phyloP scores from a whole-genome alignment of 2,329 filamentous ascomycete genomes.

The Alternaria brassicicola region DNA sequence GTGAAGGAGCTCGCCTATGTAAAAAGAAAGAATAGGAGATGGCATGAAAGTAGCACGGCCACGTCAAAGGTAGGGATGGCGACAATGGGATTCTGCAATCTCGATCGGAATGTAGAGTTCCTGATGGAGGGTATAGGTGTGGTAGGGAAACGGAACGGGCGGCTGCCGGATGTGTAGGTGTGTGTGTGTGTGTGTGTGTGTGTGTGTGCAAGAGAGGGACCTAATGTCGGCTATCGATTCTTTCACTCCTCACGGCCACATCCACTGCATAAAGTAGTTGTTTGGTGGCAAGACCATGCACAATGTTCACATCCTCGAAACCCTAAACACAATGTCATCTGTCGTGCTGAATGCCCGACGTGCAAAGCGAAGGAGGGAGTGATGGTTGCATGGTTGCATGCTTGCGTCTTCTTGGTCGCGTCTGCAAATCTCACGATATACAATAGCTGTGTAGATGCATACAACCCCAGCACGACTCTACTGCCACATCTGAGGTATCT shows the following conservation, averaged over 20 bases:
- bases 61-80: neutral
- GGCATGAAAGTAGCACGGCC: neutral
- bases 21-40: neutral
- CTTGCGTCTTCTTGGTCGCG: neutral
- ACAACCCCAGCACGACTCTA: neutral
- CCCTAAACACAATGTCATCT: neutral
- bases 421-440: neutral
- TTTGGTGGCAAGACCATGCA: neutral
- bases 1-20: neutral
- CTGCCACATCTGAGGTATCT: neutral
- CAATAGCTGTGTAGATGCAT: neutral
- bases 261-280: neutral
- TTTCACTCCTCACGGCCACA: neutral
- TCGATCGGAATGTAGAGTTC: neutral
- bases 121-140: neutral
- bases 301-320: neutral
- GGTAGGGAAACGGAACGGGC: neutral
- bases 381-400: neutral
- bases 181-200: neutral
- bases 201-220: neutral
- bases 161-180: neutral
- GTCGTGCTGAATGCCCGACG: neutral
- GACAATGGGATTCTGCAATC: neutral
- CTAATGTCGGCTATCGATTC: constrained; percentile 1
- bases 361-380: neutral